These are phyloP conservation scores for Iberis amara DNA, from an alignment of 441 rosid species.

Conservation along the genomic window DNA sequence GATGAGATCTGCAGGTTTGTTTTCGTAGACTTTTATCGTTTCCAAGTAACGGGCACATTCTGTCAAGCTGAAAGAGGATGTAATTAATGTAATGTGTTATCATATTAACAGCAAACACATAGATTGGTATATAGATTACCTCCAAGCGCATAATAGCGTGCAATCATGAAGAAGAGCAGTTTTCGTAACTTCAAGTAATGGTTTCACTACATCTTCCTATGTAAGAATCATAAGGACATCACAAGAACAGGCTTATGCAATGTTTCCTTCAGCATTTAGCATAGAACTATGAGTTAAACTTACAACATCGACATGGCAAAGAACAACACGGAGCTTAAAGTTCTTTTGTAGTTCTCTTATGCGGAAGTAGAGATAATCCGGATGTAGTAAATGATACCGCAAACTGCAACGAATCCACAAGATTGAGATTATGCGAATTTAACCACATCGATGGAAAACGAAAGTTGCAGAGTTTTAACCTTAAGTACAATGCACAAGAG, in stretches of 20 bases:
- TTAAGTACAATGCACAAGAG: constrained; percentile 82
- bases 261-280: neutral
- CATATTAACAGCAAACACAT: neutral
- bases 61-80: constrained; percentile 54
- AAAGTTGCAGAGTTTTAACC: constrained; percentile 38
- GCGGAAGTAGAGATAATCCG: constrained; percentile 86
- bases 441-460: neutral
- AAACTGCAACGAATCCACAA: constrained; percentile 45
- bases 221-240: constrained; percentile 24
- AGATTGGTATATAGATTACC: constrained; percentile 36
- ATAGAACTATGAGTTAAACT: constrained; percentile 19
- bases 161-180: constrained; percentile 90
- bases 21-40: constrained; percentile 88
- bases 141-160: constrained; percentile 83
- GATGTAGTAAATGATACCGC: constrained; percentile 84
- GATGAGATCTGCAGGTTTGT: constrained; percentile 92
- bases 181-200: constrained; percentile 86
- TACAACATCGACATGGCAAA: constrained; percentile 91
- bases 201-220: constrained; percentile 85
- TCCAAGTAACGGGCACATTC: constrained; percentile 98
- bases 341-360: constrained; percentile 87
- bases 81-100: neutral
- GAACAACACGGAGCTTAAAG: constrained; percentile 74
- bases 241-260: constrained; percentile 1
- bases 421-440: too few relatives aligned